Conservation (phyloP, 371 early-diverging fungal species). For the Mucor piriformis region DNA sequence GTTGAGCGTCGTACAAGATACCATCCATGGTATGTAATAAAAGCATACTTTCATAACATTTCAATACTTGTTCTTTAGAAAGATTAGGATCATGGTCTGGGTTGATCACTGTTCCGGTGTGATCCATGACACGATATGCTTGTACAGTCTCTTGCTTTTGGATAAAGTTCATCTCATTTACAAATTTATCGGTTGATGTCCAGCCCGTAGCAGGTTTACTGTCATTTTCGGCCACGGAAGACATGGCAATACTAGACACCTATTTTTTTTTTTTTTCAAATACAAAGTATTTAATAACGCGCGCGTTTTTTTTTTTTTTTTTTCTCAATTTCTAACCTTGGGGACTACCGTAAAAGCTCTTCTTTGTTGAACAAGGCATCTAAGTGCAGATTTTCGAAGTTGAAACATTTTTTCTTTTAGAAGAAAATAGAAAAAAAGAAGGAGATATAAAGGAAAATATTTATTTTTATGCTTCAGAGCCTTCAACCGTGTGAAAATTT, state of each 20-base stretch:
- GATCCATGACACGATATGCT: conserved; percentile 94
- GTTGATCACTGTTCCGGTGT: conserved; percentile 78
- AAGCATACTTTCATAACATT: conserved; percentile 91
- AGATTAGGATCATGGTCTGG: conserved; percentile 78
- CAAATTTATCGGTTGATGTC: conserved; percentile 29
- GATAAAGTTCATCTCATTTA: conserved; percentile 45
- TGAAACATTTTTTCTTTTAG: conserved; percentile 9
- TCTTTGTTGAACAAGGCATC: conserved; percentile 12
- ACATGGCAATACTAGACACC: conserved; percentile 6
- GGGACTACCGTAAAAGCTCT: conserved; percentile 13
- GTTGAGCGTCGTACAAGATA: conserved; percentile 96
- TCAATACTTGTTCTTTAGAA: conserved; percentile 69
- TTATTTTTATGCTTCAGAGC: not conserved
- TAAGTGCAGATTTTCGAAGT: not conserved
- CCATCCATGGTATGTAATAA: conserved; percentile 89
- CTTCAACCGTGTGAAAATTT: conserved; percentile 21
- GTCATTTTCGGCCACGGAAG: conserved; percentile 3
- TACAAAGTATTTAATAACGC: too few relatives aligned
- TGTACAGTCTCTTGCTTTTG: conserved; percentile 65
- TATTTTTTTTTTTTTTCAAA: too few relatives aligned
- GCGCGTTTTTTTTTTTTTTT: not conserved
- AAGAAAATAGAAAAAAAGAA: not conserved
- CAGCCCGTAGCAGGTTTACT: not conserved
- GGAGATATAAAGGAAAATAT: not conserved
- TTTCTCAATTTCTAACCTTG: conserved; percentile 2